Conservation (phyloP, 306 rosid genomes). For the Castanopsis chinensis region DNA sequence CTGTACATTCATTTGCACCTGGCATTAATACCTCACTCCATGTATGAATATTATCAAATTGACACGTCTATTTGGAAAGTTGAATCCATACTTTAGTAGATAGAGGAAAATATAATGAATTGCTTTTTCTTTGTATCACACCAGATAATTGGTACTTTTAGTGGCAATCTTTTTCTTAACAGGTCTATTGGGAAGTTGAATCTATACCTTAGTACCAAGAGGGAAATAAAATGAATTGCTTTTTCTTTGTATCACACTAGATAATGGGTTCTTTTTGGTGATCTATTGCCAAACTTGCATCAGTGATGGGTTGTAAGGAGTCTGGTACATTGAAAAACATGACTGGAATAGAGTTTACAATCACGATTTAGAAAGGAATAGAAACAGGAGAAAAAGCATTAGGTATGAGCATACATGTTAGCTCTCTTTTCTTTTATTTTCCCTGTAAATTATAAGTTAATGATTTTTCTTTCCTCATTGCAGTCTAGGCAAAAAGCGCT, state of each 20-base stretch:
- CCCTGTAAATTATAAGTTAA: background rate
- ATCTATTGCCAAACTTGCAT: background rate
- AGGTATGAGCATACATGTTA: background rate
- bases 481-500: constrained; percentile 97
- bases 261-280: background rate
- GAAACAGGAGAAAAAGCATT: background rate
- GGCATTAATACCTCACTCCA: background rate
- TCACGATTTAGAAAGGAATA: background rate
- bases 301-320: background rate
- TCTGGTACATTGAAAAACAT: background rate
- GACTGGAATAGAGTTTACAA: background rate
- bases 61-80: background rate
- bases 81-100: background rate
- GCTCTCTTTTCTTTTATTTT: background rate
- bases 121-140: too few species aligned
- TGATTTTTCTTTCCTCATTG: background rate
- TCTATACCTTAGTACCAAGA: too few species aligned
- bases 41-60: background rate
- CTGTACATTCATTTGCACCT: background rate
- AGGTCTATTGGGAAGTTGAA: too few species aligned
- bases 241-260: too few species aligned
- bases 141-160: too few species aligned
- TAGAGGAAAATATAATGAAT: too few species aligned
- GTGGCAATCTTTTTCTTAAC: too few species aligned
- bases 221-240: too few species aligned